Evolutionary conservation across 352 stramenopile genomes (phyloP), one percentile per base, ranked within the genome.

Genomic region (Globisporangium parvum): DNA sequence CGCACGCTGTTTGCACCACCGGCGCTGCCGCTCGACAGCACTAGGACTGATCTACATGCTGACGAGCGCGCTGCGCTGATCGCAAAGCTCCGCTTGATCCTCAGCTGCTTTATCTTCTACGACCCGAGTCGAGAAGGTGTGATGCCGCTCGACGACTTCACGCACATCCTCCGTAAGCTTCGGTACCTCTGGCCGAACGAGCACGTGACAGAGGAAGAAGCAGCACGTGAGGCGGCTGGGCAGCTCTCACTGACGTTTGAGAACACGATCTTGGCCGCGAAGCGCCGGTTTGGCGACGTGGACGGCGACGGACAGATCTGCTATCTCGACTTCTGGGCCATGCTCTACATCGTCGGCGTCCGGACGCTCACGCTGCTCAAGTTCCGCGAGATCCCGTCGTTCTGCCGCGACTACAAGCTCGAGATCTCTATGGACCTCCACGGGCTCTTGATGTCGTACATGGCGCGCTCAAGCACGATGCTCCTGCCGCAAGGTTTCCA

Each of bases 261-360:
- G 12, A 77, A 77, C 56, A 69, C 70, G 1, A 65, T 91, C 15
- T 40, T 70, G 1, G 77, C 77, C 14, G 63, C 63, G 0, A 70
- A 65, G 42, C 62, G 66, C 35, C 70, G 77, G 1, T 91, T 91
- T 45, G 50, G 60, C 0, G 80, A 93, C 21, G 31, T 65, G 1
- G 63, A 87, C 35, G 61, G 74, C 3, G 83, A 91, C 37, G 83
- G 77, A 2, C 60, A 73, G 24, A 67, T 91, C 1, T 90, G 80
- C 47, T 93, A 93, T 53, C 59, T 93, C 21, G 83, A 93, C 50
- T 89, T 93, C 37, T 93, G 82, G 77, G 78, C 73, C 0, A 87
- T 93, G 75, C 61, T 93, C 0, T 93, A 93, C 52, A 76, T 93
- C 35, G 70, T 90, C 0, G 75, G 73, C 0, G 54, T 90, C 15